Base-by-base conservation (phyloP, 768 basidiomycete genomes). In the Chiua virens region DNA sequence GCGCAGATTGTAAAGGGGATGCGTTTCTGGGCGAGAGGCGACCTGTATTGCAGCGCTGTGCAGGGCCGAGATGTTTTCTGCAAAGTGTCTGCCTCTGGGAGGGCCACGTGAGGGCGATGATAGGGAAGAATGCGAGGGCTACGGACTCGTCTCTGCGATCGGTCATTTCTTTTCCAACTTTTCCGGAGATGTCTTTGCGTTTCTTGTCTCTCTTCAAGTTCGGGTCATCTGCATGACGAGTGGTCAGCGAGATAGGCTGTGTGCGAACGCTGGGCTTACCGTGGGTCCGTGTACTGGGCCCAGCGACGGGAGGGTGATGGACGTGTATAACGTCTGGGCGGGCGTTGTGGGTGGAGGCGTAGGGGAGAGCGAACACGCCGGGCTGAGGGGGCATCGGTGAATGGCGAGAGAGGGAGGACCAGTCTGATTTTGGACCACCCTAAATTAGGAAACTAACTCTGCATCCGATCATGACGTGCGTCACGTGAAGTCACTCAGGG, bases 81-180 rank as follows among this genome's bases (percentile, higher is more conserved):
- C 70, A 69, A 79, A 82, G 59, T 86, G 78, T 32, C 85, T 76
- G 32, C 77, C 77, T 57, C 85, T 87, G 56, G 18, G 18, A n/a
- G 14, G 35, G 39, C 14, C n/a, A 21, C 22, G 39, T 63, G 50
- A 65, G 60, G 46, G 13, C 42, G 35, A 35, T 32, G 54, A 42
- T 35, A 40, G 42, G 45, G 53, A 34, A 21, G 41, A 51, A 47
- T 17, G 15, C 13, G 22, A 30, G 17, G 45, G n/a, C 5, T 5
- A 75, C 80, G 63, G 61, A 89, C 89, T 89, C 87, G 65, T 89
- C 87, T 58, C 86, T 73, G 52, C 87, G 76, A 68, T 91, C 88
- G 62, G 67, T 77, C 73, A 87, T 79, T 58, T 90, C 88, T 65
- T 85, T 89, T 21, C 81, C 82, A 25, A 86, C 65, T 71, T 82